Percentiles rank a stretch among this genome's conserved stretches.
phyloP scores from a whole-genome alignment of 805 yeast genomes.

The Yarrowia sp. region DNA sequence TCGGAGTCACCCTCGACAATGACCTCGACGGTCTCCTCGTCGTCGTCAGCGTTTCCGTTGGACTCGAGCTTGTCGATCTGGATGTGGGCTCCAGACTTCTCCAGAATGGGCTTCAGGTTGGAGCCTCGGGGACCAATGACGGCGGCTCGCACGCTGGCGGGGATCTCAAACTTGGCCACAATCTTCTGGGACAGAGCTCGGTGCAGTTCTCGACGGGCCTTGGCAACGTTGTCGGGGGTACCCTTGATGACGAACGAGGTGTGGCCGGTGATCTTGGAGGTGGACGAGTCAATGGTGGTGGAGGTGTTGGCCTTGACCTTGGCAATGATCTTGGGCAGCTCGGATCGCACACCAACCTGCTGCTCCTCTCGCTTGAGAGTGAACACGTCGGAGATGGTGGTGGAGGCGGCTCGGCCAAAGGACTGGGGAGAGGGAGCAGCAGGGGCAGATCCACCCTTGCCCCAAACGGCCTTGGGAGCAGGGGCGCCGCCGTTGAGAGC shows the following conservation, averaged over 20 bases:
- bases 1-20: conserved; percentile 83
- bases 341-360: conserved; percentile 64
- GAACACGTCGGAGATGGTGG: conserved; percentile 78
- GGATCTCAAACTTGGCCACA: conserved; percentile 65
- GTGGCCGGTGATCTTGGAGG: conserved; percentile 73
- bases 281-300: conserved; percentile 81
- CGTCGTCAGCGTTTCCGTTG: conserved; percentile 52
- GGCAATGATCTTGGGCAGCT: conserved; percentile 70
- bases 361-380: conserved; percentile 75
- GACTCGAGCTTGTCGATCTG: conserved; percentile 59
- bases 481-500: conserved; percentile 41
- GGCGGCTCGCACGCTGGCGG: conserved; percentile 75
- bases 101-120: conserved; percentile 78
- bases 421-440: conserved; percentile 40
- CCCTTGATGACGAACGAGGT: conserved; percentile 88
- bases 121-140: conserved; percentile 90
- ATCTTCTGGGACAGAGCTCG: conserved; percentile 81
- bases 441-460: conserved; percentile 39
- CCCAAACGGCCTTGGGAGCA: conserved; percentile 42
- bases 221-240: conserved; percentile 64
- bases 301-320: conserved; percentile 64
- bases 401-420: conserved; percentile 54
- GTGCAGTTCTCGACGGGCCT: conserved; percentile 77
- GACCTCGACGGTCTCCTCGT: conserved; percentile 66
- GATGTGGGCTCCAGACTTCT: conserved; percentile 68